Percentiles rank a stretch among this genome's conserved stretches.
Evolutionary conservation across 192 early-diverging fungal species (phyloP).

Genomic region (Coemansia umbellata): DNA sequence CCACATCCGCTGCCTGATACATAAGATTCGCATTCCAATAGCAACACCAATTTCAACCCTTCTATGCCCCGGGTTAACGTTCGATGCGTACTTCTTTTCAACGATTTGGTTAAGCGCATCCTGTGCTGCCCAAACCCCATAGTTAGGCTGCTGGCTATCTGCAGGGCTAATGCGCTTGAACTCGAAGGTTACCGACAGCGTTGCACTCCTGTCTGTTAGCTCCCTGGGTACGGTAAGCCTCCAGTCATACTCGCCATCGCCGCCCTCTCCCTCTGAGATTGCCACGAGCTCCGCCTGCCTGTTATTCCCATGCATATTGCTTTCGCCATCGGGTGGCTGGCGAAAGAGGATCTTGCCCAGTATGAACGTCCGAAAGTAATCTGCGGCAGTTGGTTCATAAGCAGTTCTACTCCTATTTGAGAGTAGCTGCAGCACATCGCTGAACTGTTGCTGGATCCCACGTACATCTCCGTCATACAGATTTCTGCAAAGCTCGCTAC

Average conservation of each 20-base stretch:
- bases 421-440: not conserved
- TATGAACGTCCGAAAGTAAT: not conserved
- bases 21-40: not conserved
- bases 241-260: not conserved
- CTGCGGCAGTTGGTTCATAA: not conserved
- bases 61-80: not conserved
- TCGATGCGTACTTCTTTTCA: not conserved
- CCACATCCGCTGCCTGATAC: not conserved
- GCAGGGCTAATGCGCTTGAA: not conserved
- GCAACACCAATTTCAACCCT: not conserved
- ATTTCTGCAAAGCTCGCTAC: not conserved
- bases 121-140: not conserved
- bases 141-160: not conserved
- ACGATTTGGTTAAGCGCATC: not conserved
- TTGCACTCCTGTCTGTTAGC: not conserved
- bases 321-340: not conserved
- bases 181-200: not conserved
- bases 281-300: not conserved
- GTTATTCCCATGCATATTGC: too few relatives aligned
- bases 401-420: not conserved
- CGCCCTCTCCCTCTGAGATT: not conserved
- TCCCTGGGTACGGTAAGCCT: not conserved
- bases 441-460: not conserved
- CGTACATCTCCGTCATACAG: not conserved
- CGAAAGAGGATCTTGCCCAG: not conserved